These are phyloP conservation scores for Echinosophora koreensis DNA, from an alignment of 306 rosid species.

Conservation along the genomic window DNA sequence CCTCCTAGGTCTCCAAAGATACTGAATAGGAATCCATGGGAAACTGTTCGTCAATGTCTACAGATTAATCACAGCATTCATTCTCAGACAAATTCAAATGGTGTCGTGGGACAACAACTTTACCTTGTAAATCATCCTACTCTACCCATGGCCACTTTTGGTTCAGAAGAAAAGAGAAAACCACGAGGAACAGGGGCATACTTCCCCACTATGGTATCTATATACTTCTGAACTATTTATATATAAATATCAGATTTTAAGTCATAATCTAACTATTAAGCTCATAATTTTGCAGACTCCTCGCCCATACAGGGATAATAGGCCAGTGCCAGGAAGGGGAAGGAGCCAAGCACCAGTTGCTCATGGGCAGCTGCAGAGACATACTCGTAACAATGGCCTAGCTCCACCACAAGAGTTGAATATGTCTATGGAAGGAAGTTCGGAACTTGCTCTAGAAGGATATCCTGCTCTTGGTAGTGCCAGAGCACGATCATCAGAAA, in stretches of 20 bases:
- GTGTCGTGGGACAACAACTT: constrained; percentile 54
- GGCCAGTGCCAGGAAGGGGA: constrained; percentile 60
- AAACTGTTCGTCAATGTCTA: constrained; percentile 51
- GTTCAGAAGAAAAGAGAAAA: constrained; percentile 66
- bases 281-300: constrained; percentile 63
- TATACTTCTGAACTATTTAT: constrained; percentile 24
- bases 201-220: constrained; percentile 76
- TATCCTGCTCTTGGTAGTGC: constrained; percentile 59
- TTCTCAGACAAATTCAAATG: constrained; percentile 59
- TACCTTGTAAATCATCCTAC: constrained; percentile 58
- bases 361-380: constrained; percentile 58
- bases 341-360: constrained; percentile 57
- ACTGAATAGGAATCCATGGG: constrained; percentile 66
- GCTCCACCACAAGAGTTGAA: constrained; percentile 53
- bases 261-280: constrained; percentile 44
- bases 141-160: constrained; percentile 51
- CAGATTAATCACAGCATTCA: constrained; percentile 55
- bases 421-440: constrained; percentile 48
- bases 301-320: constrained; percentile 57
- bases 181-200: constrained; percentile 79
- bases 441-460: constrained; percentile 62
- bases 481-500: constrained; percentile 55
- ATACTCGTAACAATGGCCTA: constrained; percentile 49
- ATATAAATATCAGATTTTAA: not conserved
- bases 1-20: constrained; percentile 66